Percentiles rank a stretch among this genome's conserved stretches.
These are phyloP conservation scores for Aspergillus sp. DNA, from an alignment of 2,329 filamentous ascomycete species.

Conservation along the genomic window DNA sequence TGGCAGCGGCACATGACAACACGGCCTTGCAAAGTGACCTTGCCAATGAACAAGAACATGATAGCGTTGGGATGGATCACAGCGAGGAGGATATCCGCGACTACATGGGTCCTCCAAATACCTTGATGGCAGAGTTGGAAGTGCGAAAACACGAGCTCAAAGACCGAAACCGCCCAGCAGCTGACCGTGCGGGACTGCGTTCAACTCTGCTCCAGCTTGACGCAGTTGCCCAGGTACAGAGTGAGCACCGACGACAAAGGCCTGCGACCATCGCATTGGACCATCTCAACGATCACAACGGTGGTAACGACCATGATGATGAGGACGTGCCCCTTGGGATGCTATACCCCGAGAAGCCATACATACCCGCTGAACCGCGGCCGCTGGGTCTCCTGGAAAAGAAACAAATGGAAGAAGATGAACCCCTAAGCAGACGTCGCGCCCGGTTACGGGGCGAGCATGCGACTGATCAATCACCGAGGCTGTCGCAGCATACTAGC, in stretches of 20 bases:
- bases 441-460: slow-evolving; percentile 63
- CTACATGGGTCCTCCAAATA: slow-evolving; percentile 72
- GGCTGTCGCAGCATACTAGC: slow-evolving; percentile 24
- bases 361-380: slow-evolving; percentile 25
- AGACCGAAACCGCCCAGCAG: slow-evolving; percentile 64
- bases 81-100: slow-evolving; percentile 38
- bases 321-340: slow-evolving; percentile 85
- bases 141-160: slow-evolving; percentile 85
- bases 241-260: slow-evolving; percentile 60
- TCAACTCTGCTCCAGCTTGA: slow-evolving; percentile 87
- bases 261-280: slow-evolving; percentile 90
- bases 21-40: slow-evolving; percentile 10
- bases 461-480: slow-evolving; percentile 26
- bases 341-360: slow-evolving; percentile 53
- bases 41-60: slow-evolving; percentile 11
- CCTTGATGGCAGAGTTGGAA: slow-evolving; percentile 84
- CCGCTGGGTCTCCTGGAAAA: slow-evolving; percentile 52
- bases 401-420: slow-evolving; percentile 83
- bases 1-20: slow-evolving; percentile 14
- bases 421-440: slow-evolving; percentile 72
- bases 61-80: slow-evolving; percentile 26
- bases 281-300: slow-evolving; percentile 36
- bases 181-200: slow-evolving; percentile 72
- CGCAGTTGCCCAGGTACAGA: slow-evolving; percentile 78
- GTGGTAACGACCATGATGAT: slow-evolving; percentile 52